These are phyloP conservation scores for Heimioporus sp. DNA, from an alignment of 768 basidiomycete genomes.

Conservation along the genomic window DNA sequence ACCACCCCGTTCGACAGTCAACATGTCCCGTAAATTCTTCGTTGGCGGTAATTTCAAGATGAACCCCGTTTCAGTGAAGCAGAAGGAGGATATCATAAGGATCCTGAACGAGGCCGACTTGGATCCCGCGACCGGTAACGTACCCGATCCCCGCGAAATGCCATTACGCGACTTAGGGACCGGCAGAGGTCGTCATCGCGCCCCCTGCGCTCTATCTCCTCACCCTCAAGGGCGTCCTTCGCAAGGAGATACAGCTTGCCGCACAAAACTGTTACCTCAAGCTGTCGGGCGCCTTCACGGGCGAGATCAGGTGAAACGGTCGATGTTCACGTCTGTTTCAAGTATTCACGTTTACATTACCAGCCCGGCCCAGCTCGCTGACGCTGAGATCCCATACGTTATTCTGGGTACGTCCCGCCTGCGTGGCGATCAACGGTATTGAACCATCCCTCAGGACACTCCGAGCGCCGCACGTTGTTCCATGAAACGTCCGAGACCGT, in stretches of 20 bases:
- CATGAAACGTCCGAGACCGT: conserved; percentile 81
- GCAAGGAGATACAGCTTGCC: conserved; percentile 71
- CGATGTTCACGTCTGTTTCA: background rate
- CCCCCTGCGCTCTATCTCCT: conserved; percentile 90
- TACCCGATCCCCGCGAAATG: background rate
- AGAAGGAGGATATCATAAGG: conserved; percentile 64
- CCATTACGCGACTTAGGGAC: conserved; percentile 9
- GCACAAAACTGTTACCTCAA: conserved; percentile 93
- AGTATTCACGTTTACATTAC: background rate
- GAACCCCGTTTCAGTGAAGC: conserved; percentile 72
- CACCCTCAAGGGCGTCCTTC: conserved; percentile 57
- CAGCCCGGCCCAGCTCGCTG: conserved; percentile 81
- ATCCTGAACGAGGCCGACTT: conserved; percentile 77
- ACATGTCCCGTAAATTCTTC: conserved; percentile 84
- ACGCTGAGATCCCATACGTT: conserved; percentile 87
- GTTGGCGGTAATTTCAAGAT: conserved; percentile 99
- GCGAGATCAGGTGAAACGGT: conserved; percentile 80
- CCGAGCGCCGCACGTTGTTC: conserved; percentile 93
- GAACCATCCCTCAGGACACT: conserved; percentile 66
- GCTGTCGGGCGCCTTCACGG: conserved; percentile 88
- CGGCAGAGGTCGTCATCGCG: conserved; percentile 86
- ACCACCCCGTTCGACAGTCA: background rate
- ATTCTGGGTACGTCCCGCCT: conserved; percentile 64
- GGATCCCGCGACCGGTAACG: conserved; percentile 71
- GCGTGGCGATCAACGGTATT: background rate